Conservation (phyloP, 805 yeast species). For the Ogataea sp. region DNA sequence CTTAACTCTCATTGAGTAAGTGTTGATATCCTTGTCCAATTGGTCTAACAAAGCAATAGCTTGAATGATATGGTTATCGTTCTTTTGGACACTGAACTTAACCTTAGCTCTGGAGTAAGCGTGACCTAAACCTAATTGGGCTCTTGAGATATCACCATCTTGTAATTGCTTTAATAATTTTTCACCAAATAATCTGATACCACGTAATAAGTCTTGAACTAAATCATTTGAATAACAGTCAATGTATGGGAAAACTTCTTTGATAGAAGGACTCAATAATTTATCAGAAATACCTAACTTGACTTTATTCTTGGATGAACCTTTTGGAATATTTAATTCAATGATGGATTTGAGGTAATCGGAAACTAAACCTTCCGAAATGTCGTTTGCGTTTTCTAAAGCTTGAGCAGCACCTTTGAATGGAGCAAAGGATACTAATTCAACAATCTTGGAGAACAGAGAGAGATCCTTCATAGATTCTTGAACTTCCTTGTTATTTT, state of each 20-base stretch:
- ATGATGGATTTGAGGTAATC: slow-evolving; percentile 85
- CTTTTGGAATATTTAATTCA: slow-evolving; percentile 86
- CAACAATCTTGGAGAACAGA: slow-evolving; percentile 85
- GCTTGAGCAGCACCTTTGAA: slow-evolving; percentile 99
- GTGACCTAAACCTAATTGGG: slow-evolving; percentile 97
- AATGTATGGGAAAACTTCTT: slow-evolving; percentile 80
- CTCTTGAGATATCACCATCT: slow-evolving; percentile 93
- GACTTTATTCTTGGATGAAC: slow-evolving; percentile 57
- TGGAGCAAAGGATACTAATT: slow-evolving; percentile 92
- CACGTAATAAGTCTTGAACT: slow-evolving; percentile 92
- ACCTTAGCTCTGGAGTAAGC: slow-evolving; percentile 99
- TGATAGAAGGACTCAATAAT: slow-evolving; percentile 93
- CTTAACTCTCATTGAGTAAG: slow-evolving; percentile 93
- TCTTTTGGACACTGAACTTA: slow-evolving; percentile 97
- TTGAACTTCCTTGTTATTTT: slow-evolving; percentile 90
- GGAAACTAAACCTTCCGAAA: slow-evolving; percentile 92
- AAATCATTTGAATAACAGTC: slow-evolving; percentile 89
- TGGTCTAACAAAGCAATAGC: slow-evolving; percentile 97
- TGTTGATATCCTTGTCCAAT: slow-evolving; percentile 96
- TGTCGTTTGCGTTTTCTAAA: slow-evolving; percentile 94
- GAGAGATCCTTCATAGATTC: slow-evolving; percentile 79
- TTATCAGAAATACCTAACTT: slow-evolving; percentile 86
- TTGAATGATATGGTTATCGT: slow-evolving; percentile 98
- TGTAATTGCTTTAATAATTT: slow-evolving; percentile 87
- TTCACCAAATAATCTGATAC: slow-evolving; percentile 83